Evolutionary conservation across 1,284 basidiomycete genomes (phyloP), one percentile per base, ranked within the genome.

Genomic region (Malassezia equina): DNA sequence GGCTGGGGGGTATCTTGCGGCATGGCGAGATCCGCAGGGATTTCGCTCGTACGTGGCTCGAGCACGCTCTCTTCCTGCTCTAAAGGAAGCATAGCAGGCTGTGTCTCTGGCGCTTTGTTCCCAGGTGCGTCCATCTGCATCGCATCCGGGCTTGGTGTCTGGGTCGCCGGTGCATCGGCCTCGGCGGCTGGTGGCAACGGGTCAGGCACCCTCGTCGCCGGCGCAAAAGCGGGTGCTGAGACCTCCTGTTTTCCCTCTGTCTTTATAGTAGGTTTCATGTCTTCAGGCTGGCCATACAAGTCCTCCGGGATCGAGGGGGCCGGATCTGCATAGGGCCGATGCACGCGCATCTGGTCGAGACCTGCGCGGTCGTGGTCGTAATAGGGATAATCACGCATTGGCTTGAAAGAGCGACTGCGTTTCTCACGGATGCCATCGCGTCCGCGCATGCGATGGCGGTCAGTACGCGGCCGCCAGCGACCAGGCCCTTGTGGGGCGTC

Each of bases 331-430:
- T 29, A 40, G 4, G 36, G 24, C 6, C 39, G 36, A 17, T 29
- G 15, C 17, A 34, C 25, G 19, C 33, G 46, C 33, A 48, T 25
- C 23, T 39, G 46, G 17, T 48, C 33, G 19, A 48, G 33, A 13
- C 39, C 47, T 13, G 47, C 34, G 24, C 45, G 52, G 39, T 55
- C 52, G 25, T 48, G 48, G 36, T 55, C 52, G 21, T 48, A 39
- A 21, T 55, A 55, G 7, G 39, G 33, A 7, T 42, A 41, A 27
- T 55, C 52, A 19, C 52, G 36, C 19, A 13, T 19, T 9, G 23
- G 11, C 33, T 27, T 45, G 31, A 36, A 39, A 7, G n/a, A 11
- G 17, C 34, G 27, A 12, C 31, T 17, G 7, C 32, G 32, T n/a
- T 49, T 46, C 23, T 42, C 23, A n/a, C 45, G 36, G 8, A 47